Percentiles rank a stretch among this genome's conserved stretches.
Evolutionary conservation across 306 rosid genomes (phyloP).

Genomic region (Sicyos edulis): DNA sequence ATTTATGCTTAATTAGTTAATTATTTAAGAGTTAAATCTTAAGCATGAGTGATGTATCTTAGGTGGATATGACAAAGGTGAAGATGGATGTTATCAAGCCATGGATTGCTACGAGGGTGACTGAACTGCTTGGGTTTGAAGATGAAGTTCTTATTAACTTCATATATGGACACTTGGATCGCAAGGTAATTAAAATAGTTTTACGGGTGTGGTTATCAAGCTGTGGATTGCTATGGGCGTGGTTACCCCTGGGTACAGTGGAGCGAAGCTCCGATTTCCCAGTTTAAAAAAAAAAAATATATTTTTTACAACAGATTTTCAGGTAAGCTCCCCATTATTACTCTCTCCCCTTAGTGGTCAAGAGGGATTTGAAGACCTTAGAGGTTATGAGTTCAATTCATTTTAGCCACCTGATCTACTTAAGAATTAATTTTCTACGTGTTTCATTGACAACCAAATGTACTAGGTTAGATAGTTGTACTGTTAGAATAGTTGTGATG

Average conservation of each 20-base stretch:
- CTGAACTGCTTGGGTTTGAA: slow-evolving; percentile 93
- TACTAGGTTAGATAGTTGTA: too few species aligned
- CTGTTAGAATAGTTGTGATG: too few species aligned
- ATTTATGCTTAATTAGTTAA: background rate
- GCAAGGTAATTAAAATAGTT: slow-evolving; percentile 54
- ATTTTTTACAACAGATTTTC: background rate
- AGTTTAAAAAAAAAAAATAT: too few species aligned
- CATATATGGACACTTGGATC: slow-evolving; percentile 83
- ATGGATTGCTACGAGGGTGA: slow-evolving; percentile 82
- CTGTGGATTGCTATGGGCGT: too few species aligned
- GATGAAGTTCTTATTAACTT: slow-evolving; percentile 98
- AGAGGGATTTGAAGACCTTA: too few species aligned
- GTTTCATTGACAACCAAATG: too few species aligned
- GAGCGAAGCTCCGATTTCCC: too few species aligned
- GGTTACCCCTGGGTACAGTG: too few species aligned
- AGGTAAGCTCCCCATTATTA: background rate
- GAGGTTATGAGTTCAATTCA: too few species aligned
- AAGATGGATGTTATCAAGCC: slow-evolving; percentile 85
- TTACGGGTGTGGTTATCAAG: too few species aligned
- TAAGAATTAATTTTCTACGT: too few species aligned
- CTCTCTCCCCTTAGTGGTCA: background rate
- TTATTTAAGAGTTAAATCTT: background rate
- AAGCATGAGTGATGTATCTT: slow-evolving; percentile 29
- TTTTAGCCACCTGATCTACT: too few species aligned
- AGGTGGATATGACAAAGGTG: slow-evolving; percentile 90